phyloP scores from a whole-genome alignment of 495 filamentous ascomycete genomes.

The Talaromyces nanjingensis region DNA sequence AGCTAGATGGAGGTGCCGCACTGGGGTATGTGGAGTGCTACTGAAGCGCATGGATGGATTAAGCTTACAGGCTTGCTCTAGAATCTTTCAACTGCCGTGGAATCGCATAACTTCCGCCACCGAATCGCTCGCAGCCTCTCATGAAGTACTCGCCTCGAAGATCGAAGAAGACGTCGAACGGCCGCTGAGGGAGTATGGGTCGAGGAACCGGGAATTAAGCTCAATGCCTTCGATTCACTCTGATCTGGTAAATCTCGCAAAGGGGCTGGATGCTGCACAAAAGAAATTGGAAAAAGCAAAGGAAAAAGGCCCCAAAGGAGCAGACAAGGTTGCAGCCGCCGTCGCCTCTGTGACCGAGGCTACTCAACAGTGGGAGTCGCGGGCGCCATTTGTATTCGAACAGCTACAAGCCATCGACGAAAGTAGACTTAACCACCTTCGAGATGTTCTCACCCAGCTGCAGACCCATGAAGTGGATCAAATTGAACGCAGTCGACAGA shows the following conservation, averaged over 20 bases:
- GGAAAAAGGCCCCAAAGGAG: constrained; percentile 72
- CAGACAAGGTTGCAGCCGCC: constrained; percentile 73
- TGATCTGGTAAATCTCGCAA: constrained; percentile 74
- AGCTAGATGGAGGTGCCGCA: constrained; percentile 67
- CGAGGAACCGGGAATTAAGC: constrained; percentile 73
- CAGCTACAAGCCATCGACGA: constrained; percentile 90
- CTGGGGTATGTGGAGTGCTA: constrained; percentile 60
- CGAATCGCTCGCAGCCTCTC: constrained; percentile 74
- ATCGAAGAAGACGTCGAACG: constrained; percentile 89
- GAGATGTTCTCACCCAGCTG: constrained; percentile 86
- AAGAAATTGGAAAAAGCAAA: constrained; percentile 82
- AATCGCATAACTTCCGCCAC: constrained; percentile 78
- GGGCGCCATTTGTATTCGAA: constrained; percentile 93
- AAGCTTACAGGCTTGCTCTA: constrained; percentile 21
- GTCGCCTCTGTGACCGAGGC: constrained; percentile 68
- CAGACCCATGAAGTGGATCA: constrained; percentile 90
- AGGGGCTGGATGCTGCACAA: constrained; percentile 74
- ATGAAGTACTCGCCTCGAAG: constrained; percentile 72
- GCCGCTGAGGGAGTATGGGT: constrained; percentile 66
- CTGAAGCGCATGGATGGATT: not conserved
- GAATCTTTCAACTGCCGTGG: constrained; percentile 90
- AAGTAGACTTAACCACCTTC: constrained; percentile 79
- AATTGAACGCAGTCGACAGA: constrained; percentile 66
- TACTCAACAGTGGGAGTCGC: constrained; percentile 83
- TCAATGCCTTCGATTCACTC: constrained; percentile 75